These are phyloP conservation scores for Pseudocohnilembus persalinus DNA, from an alignment of 169 alveolate species.

Conservation along the genomic window DNA sequence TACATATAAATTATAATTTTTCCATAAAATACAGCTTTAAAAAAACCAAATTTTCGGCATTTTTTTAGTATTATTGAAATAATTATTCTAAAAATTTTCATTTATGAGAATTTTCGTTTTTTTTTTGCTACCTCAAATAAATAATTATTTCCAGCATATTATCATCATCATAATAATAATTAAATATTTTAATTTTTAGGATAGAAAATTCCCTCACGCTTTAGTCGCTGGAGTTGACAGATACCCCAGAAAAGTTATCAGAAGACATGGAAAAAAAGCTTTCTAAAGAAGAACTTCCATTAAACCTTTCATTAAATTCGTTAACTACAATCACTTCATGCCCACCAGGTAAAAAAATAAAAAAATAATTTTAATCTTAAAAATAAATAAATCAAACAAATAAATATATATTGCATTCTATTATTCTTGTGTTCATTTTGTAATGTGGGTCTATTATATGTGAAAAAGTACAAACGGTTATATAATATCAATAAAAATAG, in stretches of 20 bases:
- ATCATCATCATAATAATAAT: background rate
- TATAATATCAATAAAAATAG: too few species aligned
- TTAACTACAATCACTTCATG: conserved; percentile 97
- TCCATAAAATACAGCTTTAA: background rate
- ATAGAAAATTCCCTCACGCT: conserved; percentile 94
- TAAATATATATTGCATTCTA: too few species aligned
- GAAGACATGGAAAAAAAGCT: conserved; percentile 92
- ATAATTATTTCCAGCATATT: background rate
- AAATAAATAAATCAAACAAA: too few species aligned
- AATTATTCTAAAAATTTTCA: too few species aligned
- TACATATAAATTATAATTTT: background rate
- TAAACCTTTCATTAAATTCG: conserved; percentile 95
- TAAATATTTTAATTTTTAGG: conserved; percentile 40
- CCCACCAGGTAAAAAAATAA: conserved; percentile 98
- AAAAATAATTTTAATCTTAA: too few species aligned
- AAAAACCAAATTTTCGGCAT: too few species aligned
- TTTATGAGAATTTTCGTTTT: too few species aligned
- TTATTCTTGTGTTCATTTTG: too few species aligned
- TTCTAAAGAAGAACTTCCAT: conserved; percentile 92
- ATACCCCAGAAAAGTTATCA: conserved; percentile 94
- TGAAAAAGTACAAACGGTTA: too few species aligned
- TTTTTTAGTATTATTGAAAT: too few species aligned
- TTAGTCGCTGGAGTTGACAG: conserved; percentile 97
- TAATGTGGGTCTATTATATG: too few species aligned
- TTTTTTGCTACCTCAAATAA: too few species aligned